Base-by-base conservation (phyloP, 1,139 yeast genomes). In the Debaryomycetaceae sp. region DNA sequence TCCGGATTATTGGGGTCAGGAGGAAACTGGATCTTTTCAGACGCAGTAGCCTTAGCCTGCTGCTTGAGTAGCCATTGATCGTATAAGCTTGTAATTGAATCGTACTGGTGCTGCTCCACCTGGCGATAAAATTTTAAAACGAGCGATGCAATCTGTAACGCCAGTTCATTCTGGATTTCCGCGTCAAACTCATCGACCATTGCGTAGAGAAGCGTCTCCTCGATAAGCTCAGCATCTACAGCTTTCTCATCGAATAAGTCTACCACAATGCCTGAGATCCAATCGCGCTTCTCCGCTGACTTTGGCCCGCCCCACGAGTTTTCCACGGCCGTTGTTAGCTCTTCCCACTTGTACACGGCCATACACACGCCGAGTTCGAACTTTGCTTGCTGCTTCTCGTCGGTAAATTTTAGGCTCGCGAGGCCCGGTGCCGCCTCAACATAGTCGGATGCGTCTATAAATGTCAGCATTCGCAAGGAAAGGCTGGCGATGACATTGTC, bases 221-320 rank as follows among this genome's bases (percentile, higher is more conserved):
- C 97, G 16, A 90, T 71, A 37, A 80, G 70, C 31, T 74, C 78
- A 5, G 79, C 63, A 45, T 86, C 97, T 6, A 87, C 82, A 8
- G 65, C 56, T 30, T 58, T 66, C 30, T 68, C 78, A 28, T 67
- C 70, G 47, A 87, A 90, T 32, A 86, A 62, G 25, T 86, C 45
- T 11, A 41, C 35, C 24, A 41, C 39, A 8, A 41, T 30, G 8
- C 43, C 45, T n/a, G 39, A 35, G 27, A 41, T 37, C 45, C 45
- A 41, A 32, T 41, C 45, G 28, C 99, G 69, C 53, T 90, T 90
- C 27, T 83, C 97, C 1, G 68, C 72, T 10, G 94, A 79, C 27
- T 82, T 82, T 12, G 94, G 74, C 2, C 98, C 99, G 35, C 98
- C 99, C 98, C 98, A 90, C 23, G 68, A 63, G 49, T 82, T 83